phyloP scores from a whole-genome alignment of 805 yeast species.

The Candida piceae region DNA sequence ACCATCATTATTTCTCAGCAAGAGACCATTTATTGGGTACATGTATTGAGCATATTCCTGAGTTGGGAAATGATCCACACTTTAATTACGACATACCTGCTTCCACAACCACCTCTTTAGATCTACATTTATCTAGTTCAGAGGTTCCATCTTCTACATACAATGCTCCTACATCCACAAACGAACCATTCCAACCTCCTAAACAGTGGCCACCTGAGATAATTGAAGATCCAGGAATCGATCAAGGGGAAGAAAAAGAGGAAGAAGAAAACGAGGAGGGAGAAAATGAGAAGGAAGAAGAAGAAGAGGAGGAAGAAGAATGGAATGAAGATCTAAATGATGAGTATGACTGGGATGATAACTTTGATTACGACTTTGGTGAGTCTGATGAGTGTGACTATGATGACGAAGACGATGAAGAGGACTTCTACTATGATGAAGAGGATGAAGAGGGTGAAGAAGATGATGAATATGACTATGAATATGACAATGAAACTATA shows the following conservation, averaged over 20 bases:
- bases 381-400: conserved; percentile 1
- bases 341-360: conserved; percentile 1
- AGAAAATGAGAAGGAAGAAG: too few species aligned
- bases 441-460: not conserved
- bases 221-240: not conserved
- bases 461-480: conserved; percentile 1
- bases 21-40: conserved; percentile 47
- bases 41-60: conserved; percentile 36
- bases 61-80: conserved; percentile 17
- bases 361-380: not conserved
- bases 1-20: conserved; percentile 38
- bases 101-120: too few species aligned
- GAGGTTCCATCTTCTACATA: too few species aligned
- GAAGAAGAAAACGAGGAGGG: not conserved
- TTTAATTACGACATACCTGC: conserved; percentile 15
- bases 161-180: not conserved
- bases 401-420: not conserved
- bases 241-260: conserved; percentile 1
- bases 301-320: too few species aligned
- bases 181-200: not conserved
- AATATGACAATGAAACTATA: not conserved
- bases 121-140: too few species aligned
- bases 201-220: not conserved
- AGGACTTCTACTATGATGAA: not conserved
- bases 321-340: too few species aligned